Percentiles rank a stretch among this genome's conserved stretches.
phyloP scores from a whole-genome alignment of 1,284 basidiomycete species.

The Ganoderma sinense region DNA sequence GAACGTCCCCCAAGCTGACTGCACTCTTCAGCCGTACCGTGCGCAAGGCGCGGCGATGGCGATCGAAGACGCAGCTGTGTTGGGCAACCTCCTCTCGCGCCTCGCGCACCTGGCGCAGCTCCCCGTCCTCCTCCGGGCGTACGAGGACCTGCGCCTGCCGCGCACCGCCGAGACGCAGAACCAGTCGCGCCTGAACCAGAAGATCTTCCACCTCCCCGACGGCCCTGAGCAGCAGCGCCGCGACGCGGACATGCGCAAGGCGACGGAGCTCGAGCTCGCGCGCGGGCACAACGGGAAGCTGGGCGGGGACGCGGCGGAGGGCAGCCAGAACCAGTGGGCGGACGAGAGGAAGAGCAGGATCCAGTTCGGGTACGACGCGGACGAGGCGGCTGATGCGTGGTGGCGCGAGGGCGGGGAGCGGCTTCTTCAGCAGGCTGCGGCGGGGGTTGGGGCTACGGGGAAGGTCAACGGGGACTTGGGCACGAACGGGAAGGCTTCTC shows the following conservation, averaged over 20 bases:
- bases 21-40: slow-evolving; percentile 43
- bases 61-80: slow-evolving; percentile 69
- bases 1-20: too few relatives aligned
- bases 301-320: slow-evolving; percentile 33
- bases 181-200: slow-evolving; percentile 56
- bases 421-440: too few relatives aligned
- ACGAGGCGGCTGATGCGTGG: slow-evolving; percentile 56
- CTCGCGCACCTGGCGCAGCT: slow-evolving; percentile 52
- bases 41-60: slow-evolving; percentile 77
- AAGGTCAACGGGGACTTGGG: too few relatives aligned
- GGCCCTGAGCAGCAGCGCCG: slow-evolving; percentile 59
- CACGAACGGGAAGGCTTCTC: not conserved
- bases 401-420: slow-evolving; percentile 46
- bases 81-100: slow-evolving; percentile 64
- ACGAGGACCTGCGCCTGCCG: slow-evolving; percentile 54
- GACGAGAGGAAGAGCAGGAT: slow-evolving; percentile 51
- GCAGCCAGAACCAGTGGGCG: slow-evolving; percentile 59
- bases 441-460: too few relatives aligned
- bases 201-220: slow-evolving; percentile 61
- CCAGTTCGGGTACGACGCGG: slow-evolving; percentile 61
- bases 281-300: slow-evolving; percentile 19
- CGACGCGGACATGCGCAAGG: slow-evolving; percentile 57
- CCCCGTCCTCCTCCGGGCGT: slow-evolving; percentile 55
- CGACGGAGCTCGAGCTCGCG: slow-evolving; percentile 50
- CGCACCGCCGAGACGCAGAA: slow-evolving; percentile 57